Evolutionary conservation across 306 rosid genomes (phyloP).

Genomic region (Prunus mongolica): DNA sequence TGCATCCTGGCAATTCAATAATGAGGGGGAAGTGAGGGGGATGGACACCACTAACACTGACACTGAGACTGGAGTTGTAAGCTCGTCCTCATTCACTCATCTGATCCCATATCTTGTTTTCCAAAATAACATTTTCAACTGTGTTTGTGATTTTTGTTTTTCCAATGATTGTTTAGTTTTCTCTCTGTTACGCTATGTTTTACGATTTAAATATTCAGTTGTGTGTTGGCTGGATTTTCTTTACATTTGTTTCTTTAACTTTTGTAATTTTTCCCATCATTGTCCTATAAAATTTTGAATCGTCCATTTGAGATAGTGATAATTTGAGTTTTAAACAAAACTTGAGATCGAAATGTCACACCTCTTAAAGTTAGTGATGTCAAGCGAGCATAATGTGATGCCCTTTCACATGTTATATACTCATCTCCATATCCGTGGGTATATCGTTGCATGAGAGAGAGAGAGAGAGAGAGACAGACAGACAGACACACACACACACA

Average conservation of each 20-base stretch:
- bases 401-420: no score
- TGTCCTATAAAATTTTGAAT: no score
- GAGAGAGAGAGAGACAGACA: no score
- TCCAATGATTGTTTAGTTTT: background rate
- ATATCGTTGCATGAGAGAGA: no score
- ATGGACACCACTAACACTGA: slow-evolving; percentile 10
- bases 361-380: no score
- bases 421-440: no score
- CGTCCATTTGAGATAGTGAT: no score
- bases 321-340: no score
- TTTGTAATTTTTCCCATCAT: background rate
- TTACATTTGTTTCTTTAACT: background rate
- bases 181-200: background rate
- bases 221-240: background rate
- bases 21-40: slow-evolving; percentile 23
- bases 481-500: no score
- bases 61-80: slow-evolving; percentile 45
- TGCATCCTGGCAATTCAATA: slow-evolving; percentile 47
- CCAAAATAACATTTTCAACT: background rate
- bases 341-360: no score
- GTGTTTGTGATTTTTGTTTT: background rate
- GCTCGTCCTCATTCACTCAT: background rate
- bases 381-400: no score
- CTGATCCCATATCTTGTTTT: background rate
- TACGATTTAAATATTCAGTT: background rate